A percentile compares a stretch with the other conserved stretches of the same genome.
phyloP scores from a whole-genome alignment of 1,139 yeast species.

The Sugiyamaella sp. region DNA sequence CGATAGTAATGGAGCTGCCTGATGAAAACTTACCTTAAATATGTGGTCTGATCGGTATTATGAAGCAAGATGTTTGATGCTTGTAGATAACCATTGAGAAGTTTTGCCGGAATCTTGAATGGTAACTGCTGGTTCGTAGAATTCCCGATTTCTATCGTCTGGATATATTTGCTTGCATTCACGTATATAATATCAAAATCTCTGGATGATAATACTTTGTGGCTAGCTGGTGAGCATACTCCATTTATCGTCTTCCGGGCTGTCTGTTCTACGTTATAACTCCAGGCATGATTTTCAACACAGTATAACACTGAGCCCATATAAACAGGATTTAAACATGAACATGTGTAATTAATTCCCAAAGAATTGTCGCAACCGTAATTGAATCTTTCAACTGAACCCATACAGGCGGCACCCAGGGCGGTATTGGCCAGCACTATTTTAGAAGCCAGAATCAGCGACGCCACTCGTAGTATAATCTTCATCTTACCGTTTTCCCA shows the following conservation, averaged over 20 bases:
- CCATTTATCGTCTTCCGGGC: conserved; percentile 18
- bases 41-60: conserved; percentile 11
- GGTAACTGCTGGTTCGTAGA: conserved; percentile 16
- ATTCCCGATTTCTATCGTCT: background rate
- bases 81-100: conserved; percentile 14
- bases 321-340: conserved; percentile 18
- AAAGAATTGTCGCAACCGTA: conserved; percentile 23
- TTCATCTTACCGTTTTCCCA: conserved; percentile 1
- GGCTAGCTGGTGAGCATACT: conserved; percentile 20
- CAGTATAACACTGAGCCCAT: conserved; percentile 22
- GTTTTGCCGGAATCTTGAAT: conserved; percentile 16
- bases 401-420: conserved; percentile 25
- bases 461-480: background rate
- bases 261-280: conserved; percentile 6
- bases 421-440: conserved; percentile 8
- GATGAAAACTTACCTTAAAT: conserved; percentile 17
- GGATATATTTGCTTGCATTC: conserved; percentile 25
- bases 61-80: conserved; percentile 8
- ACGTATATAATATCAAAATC: conserved; percentile 24
- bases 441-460: background rate
- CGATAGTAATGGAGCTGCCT: background rate
- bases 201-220: conserved; percentile 11
- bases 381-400: conserved; percentile 21
- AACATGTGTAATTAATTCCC: conserved; percentile 20
- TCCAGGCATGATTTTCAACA: conserved; percentile 17